Base-by-base conservation (phyloP, 805 yeast species). In the Nadsonia fulvescens region DNA sequence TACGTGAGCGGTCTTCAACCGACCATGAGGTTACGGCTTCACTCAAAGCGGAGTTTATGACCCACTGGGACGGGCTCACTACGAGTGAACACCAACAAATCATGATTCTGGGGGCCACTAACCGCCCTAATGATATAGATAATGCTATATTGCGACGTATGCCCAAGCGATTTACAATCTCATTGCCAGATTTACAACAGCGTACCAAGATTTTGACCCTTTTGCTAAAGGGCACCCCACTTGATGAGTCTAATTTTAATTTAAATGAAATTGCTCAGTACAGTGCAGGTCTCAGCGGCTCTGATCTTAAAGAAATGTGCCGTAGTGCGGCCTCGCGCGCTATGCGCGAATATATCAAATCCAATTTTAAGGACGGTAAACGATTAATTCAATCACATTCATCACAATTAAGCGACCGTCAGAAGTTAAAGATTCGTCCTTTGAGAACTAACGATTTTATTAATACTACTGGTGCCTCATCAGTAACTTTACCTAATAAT, bases 21-120 rank as follows among this genome's bases (percentile, higher is more conserved):
- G 98, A 86, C 51, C 95, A 86, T 51, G 98, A 86, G 51, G 82
- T 79, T n/a, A 82, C 93, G 15, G 79, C 94, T 1, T 73, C 75
- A 64, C 57, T 86, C 34, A 86, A 86, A 51, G 93, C 96, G 1
- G 96, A 86, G 49, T 89, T 86, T 43, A 86, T 86, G 95, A 81
- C 94, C 0, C 54, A 86, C 26, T 86, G 96, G 96, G 98, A 86
- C 48, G 98, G 98, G 0, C 56, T 86, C 16, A 63, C 76, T 6
- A 66, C 71, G 32, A 46, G 51, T n/a, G 92, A 93, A 2, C n/a
- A n/a, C n/a, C n/a, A n/a, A n/a, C 60, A 93, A 24, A 65, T 89
- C 4, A 54, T 86, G 55, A 81, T 86, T 2, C 63, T 86, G 40
- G 98, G 96, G 3, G 96, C 96, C 6, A 86, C 98, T 1, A 86